These are phyloP conservation scores for Penicillium sp. DNA, from an alignment of 2,329 filamentous ascomycete genomes.

Conservation along the genomic window DNA sequence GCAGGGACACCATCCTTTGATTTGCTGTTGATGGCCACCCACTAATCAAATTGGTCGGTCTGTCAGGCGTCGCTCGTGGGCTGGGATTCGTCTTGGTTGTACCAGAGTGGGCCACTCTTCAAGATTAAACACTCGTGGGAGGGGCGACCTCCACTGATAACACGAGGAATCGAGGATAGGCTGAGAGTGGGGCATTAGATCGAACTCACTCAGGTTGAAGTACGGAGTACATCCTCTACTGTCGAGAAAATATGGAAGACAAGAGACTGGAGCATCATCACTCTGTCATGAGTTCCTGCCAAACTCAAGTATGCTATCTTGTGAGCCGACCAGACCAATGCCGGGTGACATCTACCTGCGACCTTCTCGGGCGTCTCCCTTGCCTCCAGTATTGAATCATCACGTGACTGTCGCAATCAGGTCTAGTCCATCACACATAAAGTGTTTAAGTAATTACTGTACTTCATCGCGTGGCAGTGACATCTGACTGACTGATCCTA, in stretches of 20 bases:
- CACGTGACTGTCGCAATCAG: conserved; percentile 1
- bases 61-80: neutral
- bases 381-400: neutral
- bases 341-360: neutral
- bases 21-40: conserved; percentile 3
- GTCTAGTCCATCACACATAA: conserved; percentile 10
- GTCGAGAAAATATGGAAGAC: neutral
- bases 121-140: conserved; percentile 5
- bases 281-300: neutral
- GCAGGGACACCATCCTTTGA: conserved; percentile 11
- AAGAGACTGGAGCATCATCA: neutral
- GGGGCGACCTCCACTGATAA: neutral
- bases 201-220: neutral
- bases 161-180: neutral
- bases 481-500: too few species aligned
- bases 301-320: neutral
- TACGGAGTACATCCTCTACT: too few species aligned
- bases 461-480: neutral
- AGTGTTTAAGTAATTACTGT: conserved; percentile 3
- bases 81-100: neutral
- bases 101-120: conserved; percentile 1
- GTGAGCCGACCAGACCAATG: neutral
- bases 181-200: neutral
- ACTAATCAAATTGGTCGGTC: neutral
- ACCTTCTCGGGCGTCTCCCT: neutral